phyloP scores from a whole-genome alignment of 2,329 filamentous ascomycete genomes.

The Raffaelea ambrosiae region DNA sequence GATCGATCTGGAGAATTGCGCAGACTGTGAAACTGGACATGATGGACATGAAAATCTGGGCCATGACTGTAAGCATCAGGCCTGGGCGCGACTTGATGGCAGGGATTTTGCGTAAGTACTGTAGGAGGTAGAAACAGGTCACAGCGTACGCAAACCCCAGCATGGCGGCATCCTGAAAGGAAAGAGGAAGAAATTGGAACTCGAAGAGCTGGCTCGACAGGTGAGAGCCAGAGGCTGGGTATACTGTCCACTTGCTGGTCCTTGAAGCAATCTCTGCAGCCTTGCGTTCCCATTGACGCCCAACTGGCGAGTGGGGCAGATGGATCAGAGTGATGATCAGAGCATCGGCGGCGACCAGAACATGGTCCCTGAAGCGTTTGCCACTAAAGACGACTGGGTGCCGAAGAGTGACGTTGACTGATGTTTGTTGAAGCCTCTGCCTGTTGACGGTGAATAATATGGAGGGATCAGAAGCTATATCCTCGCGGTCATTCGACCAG shows the following conservation, averaged over 20 bases:
- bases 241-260: slow-evolving; percentile 53
- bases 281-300: slow-evolving; percentile 55
- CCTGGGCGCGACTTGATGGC: slow-evolving; percentile 70
- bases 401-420: slow-evolving; percentile 64
- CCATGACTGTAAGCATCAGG: slow-evolving; percentile 60
- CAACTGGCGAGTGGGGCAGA: slow-evolving; percentile 54
- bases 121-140: slow-evolving; percentile 55
- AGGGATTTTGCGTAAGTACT: slow-evolving; percentile 58
- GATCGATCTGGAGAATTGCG: slow-evolving; percentile 64
- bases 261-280: slow-evolving; percentile 43
- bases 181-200: slow-evolving; percentile 70
- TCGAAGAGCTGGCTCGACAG: slow-evolving; percentile 59
- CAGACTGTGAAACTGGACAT: slow-evolving; percentile 75
- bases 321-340: slow-evolving; percentile 72
- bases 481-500: slow-evolving; percentile 59
- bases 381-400: slow-evolving; percentile 77
- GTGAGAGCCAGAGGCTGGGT: slow-evolving; percentile 42
- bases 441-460: slow-evolving; percentile 63
- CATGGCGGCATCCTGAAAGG: slow-evolving; percentile 53
- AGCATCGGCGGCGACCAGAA: slow-evolving; percentile 64
- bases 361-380: slow-evolving; percentile 63
- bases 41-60: slow-evolving; percentile 63
- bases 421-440: slow-evolving; percentile 51
- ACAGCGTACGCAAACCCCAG: slow-evolving; percentile 58
- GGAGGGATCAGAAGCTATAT: slow-evolving; percentile 51